phyloP scores from a whole-genome alignment of 1,284 basidiomycete genomes.

The Athelia sp. region DNA sequence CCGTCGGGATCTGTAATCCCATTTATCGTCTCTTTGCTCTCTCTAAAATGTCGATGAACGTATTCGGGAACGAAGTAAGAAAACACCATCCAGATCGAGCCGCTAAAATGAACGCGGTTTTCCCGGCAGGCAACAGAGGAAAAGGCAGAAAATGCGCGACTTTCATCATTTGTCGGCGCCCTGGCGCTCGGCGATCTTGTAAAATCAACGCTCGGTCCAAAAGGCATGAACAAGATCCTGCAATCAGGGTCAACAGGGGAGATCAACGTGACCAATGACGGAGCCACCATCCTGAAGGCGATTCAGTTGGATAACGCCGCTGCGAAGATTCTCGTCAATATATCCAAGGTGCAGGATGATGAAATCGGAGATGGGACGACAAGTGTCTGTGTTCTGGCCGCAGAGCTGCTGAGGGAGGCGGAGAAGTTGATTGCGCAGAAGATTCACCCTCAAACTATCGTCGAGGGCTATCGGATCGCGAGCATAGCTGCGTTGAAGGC shows the following conservation, averaged over 20 bases:
- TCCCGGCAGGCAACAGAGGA: constrained; percentile 86
- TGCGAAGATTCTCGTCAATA: constrained; percentile 99
- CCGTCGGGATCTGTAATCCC: neutral
- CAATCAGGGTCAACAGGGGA: constrained; percentile 91
- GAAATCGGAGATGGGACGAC: constrained; percentile 99
- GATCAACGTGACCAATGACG: constrained; percentile 98
- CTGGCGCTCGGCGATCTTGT: constrained; percentile 96
- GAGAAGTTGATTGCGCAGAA: constrained; percentile 91
- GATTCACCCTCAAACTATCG: constrained; percentile 98
- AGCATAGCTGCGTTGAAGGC: constrained; percentile 83
- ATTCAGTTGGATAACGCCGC: constrained; percentile 98
- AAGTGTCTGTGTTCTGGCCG: constrained; percentile 88
- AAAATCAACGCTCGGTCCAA: constrained; percentile 97
- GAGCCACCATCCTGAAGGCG: constrained; percentile 96
- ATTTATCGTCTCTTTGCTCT: neutral
- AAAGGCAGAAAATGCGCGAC: constrained; percentile 97
- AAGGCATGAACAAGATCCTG: constrained; percentile 95
- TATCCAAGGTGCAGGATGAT: constrained; percentile 99
- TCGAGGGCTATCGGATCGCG: constrained; percentile 97
- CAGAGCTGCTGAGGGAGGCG: constrained; percentile 91
- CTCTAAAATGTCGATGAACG: constrained; percentile 39
- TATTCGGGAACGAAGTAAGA: constrained; percentile 37
- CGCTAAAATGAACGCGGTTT: constrained; percentile 6
- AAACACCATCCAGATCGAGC: neutral
- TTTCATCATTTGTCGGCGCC: constrained; percentile 97